These are phyloP conservation scores for Elsinoe necatrix DNA, from an alignment of 2,329 filamentous ascomycete species.

Conservation along the genomic window DNA sequence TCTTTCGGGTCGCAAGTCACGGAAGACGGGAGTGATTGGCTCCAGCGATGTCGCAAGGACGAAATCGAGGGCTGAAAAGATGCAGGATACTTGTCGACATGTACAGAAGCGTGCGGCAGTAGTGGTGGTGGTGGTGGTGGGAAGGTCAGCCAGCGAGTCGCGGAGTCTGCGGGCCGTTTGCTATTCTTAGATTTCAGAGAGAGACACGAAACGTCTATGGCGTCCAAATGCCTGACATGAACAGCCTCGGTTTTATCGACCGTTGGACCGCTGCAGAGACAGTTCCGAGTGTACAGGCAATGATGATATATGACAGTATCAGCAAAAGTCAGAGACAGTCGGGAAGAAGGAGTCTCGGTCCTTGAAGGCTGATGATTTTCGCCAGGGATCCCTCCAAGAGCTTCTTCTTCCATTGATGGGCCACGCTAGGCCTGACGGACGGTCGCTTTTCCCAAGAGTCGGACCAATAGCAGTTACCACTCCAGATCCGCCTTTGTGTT, in stretches of 20 bases:
- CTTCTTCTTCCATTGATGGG: slow-evolving; percentile 6
- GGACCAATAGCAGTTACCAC: not conserved
- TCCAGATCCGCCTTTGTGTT: slow-evolving; percentile 8
- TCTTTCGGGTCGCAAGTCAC: not conserved
- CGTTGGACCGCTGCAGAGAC: slow-evolving; percentile 10
- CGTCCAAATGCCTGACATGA: not conserved
- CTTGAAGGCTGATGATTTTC: not conserved
- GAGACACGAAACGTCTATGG: slow-evolving; percentile 11
- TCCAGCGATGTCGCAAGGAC: not conserved
- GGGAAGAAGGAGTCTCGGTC: not conserved
- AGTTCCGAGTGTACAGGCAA: not conserved
- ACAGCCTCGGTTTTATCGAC: slow-evolving; percentile 15
- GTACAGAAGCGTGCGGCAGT: not conserved
- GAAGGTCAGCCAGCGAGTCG: slow-evolving; percentile 15
- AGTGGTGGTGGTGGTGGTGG: slow-evolving; percentile 2
- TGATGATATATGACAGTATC: not conserved
- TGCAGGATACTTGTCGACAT: not conserved
- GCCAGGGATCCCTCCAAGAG: not conserved
- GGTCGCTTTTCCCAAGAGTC: not conserved
- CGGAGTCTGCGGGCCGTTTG: slow-evolving; percentile 12
- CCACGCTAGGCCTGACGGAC: slow-evolving; percentile 3
- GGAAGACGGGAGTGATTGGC: not conserved
- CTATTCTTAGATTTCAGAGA: slow-evolving; percentile 16
- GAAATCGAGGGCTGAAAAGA: not conserved
- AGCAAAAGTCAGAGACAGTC: not conserved